Evolutionary conservation across 345 rosid genomes (phyloP).

Genomic region (Eutrema yunnanense): DNA sequence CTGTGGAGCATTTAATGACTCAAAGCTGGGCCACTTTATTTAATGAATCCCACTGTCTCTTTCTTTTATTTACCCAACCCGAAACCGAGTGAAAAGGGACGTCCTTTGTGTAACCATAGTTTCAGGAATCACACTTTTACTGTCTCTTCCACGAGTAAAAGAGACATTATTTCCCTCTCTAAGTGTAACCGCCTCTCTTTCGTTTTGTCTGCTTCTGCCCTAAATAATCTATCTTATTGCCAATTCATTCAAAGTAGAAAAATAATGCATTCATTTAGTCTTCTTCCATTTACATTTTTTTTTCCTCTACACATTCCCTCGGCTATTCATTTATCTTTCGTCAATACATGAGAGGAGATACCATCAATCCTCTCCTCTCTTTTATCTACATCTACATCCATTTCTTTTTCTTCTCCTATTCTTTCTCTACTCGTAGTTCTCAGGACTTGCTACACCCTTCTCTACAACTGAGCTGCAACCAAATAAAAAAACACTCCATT

Average conservation of each 20-base stretch:
- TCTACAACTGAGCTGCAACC: constrained; percentile 19
- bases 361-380: background rate
- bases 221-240: background rate
- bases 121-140: background rate
- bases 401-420: constrained; percentile 3
- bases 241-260: background rate
- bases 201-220: constrained; percentile 7
- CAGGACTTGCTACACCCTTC: constrained; percentile 20
- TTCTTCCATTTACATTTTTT: constrained; percentile 20
- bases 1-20: constrained; percentile 53
- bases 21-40: constrained; percentile 51
- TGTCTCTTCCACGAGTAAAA: background rate
- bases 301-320: background rate
- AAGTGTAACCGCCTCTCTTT: background rate
- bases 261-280: constrained; percentile 8
- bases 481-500: background rate
- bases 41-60: background rate
- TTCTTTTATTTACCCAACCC: background rate
- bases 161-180: background rate
- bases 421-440: constrained; percentile 26
- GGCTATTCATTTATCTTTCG: background rate
- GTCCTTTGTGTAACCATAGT: background rate
- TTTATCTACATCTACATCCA: constrained; percentile 12
- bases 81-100: background rate
- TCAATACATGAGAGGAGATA: background rate